Conservation (phyloP, 176 grass and related monocot species). For the Phragmites australis region DNA sequence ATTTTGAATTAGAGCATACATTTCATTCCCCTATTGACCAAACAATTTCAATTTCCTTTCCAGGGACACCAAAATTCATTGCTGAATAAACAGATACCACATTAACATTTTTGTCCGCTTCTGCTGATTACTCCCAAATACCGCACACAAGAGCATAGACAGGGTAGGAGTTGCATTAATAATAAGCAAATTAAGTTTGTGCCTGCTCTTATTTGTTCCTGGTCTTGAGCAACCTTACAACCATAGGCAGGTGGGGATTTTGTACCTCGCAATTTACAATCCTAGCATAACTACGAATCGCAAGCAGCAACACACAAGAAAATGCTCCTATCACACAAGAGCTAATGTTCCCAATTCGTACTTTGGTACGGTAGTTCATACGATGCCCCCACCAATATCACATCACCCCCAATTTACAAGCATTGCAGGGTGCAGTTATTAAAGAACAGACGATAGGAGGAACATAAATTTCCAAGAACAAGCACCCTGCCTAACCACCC, state of each 20-base stretch:
- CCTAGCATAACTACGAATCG: not conserved
- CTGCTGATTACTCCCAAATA: not conserved
- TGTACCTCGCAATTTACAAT: not conserved
- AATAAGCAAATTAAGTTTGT: not conserved
- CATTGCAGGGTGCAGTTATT: conserved; percentile 29
- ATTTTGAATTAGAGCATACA: not conserved
- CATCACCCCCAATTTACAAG: conserved; percentile 7
- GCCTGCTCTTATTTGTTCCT: not conserved
- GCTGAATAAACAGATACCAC: too few relatives aligned
- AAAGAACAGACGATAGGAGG: not conserved
- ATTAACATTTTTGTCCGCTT: not conserved
- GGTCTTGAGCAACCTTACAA: conserved; percentile 27
- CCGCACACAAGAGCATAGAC: not conserved
- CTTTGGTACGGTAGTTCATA: not conserved
- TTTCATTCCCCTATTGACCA: conserved; percentile 1
- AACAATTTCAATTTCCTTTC: not conserved
- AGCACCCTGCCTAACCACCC: not conserved
- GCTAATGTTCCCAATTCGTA: not conserved
- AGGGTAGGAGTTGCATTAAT: not conserved
- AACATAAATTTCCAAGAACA: conserved; percentile 1
- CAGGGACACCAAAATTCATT: too few relatives aligned
- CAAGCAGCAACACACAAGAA: not conserved
- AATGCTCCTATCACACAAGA: not conserved
- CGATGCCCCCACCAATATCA: not conserved
- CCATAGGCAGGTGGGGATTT: not conserved